Percentiles rank a stretch among this genome's conserved stretches.
Evolutionary conservation across 2,329 filamentous ascomycete species (phyloP).

Genomic region (Ceratocystis variospora): DNA sequence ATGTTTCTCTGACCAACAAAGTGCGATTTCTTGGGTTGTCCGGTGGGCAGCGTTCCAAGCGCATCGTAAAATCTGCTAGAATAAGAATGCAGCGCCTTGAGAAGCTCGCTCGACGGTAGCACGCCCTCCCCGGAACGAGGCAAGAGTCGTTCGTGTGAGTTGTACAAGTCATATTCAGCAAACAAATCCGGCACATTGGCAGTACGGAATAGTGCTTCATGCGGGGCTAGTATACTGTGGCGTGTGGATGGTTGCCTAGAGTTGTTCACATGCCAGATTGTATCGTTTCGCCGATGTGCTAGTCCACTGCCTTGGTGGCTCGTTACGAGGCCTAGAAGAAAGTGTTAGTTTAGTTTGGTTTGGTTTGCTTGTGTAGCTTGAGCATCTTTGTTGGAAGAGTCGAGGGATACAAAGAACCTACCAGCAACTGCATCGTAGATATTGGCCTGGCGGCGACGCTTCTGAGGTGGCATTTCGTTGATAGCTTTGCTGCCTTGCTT

Average conservation of each 20-base stretch:
- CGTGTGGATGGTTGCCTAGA: neutral
- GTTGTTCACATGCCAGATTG: neutral
- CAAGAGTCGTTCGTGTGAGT: slow-evolving; percentile 45
- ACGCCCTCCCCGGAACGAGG: slow-evolving; percentile 31
- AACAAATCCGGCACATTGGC: slow-evolving; percentile 52
- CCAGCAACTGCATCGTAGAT: slow-evolving; percentile 64
- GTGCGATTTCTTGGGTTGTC: slow-evolving; percentile 14
- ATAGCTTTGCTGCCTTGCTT: neutral
- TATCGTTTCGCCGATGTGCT: neutral
- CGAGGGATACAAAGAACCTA: slow-evolving; percentile 24
- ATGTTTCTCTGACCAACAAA: slow-evolving; percentile 25
- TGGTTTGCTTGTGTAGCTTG: neutral
- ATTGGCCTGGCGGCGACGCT: slow-evolving; percentile 33
- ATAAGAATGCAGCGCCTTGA: slow-evolving; percentile 57
- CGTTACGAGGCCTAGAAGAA: slow-evolving; percentile 15
- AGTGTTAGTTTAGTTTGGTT: neutral
- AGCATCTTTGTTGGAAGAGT: neutral
- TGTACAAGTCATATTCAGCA: slow-evolving; percentile 58
- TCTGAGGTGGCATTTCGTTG: neutral
- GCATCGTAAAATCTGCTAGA: slow-evolving; percentile 50
- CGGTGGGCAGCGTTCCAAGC: slow-evolving; percentile 23
- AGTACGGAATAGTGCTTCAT: slow-evolving; percentile 56
- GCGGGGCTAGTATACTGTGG: slow-evolving; percentile 39
- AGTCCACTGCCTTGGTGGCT: slow-evolving; percentile 7
- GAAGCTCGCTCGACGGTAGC: slow-evolving; percentile 54